Base-by-base conservation (phyloP, 2,329 filamentous ascomycete species). In the Stachybotrys elegans region DNA sequence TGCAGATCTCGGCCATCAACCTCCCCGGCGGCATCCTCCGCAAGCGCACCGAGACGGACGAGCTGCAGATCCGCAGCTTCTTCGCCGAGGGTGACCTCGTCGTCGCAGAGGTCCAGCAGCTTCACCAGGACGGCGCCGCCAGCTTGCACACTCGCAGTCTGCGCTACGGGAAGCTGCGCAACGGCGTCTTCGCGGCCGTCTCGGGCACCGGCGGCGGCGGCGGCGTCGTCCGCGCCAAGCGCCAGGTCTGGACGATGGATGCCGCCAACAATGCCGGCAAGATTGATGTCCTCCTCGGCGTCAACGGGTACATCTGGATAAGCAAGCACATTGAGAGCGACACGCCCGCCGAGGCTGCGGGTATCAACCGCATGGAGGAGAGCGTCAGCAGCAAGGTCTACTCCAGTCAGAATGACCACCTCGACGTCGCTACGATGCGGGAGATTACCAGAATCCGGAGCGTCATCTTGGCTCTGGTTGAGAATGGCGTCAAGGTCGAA, bases 301-400 rank as follows among this genome's bases (percentile, higher is more conserved):
- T 98, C 31, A 98, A 98, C 58, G 93, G 93, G 1, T 97, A 94
- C 62, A 90, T 97, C 46, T 98, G 89, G 86, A 91, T 97, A 58
- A 84, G 84, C 65, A 91, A 88, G 69, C 89, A 95, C 56, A 70
- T 86, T 7, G 83, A 87, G 52, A 77, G 76, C 27, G 74, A 76
- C n/a, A 65, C 67, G 5, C 61, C 66, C 32, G 59, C 65, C 31
- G 69, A 76, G 35, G 68, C 71, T n/a, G 62, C 66, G n/a, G 69
- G 67, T 13, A 88, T 96, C 57, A 95, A 89, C 43, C 79, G 87
- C 52, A 78, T 96, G 62, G 93, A 97, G 63, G 93, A 98, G 68
- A 83, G 75, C 54, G 86, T 93, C 17, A 90, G 83, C 50, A 82
- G 83, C 57, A 87, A 84, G 43, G 89, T 95, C 55, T 98, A 98